A percentile compares a stretch with the other conserved stretches of the same genome.
Evolutionary conservation across 495 filamentous ascomycete genomes (phyloP).

Genomic region (Podospora pseudoanserina): DNA sequence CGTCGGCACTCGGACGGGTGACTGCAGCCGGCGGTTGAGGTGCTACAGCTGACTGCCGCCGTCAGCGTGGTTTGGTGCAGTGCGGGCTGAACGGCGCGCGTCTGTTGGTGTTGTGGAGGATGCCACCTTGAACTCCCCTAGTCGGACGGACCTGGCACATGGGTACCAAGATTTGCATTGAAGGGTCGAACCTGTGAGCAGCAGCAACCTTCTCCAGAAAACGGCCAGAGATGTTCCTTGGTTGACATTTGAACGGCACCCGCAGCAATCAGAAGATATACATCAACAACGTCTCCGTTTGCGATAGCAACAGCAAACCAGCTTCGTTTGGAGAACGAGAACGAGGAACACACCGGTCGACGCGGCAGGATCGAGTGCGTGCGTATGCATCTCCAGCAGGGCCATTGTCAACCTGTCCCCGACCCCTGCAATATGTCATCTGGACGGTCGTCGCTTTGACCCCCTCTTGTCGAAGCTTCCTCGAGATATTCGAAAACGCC

Average conservation of each 20-base stretch:
- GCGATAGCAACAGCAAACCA: not conserved
- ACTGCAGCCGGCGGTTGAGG: not conserved
- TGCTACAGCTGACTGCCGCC: not conserved
- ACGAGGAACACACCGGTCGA: not conserved
- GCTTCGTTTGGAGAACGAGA: not conserved
- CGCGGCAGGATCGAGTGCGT: too few relatives aligned
- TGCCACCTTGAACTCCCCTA: not conserved
- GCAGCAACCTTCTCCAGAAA: constrained; percentile 9
- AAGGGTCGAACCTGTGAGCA: constrained; percentile 9
- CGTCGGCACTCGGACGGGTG: not conserved
- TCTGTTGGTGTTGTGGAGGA: not conserved
- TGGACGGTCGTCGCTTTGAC: constrained; percentile 7
- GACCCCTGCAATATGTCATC: not conserved
- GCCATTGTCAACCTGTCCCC: not conserved
- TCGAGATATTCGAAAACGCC: constrained; percentile 33
- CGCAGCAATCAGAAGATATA: constrained; percentile 5
- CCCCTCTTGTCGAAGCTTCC: constrained; percentile 31
- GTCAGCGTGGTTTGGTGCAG: not conserved
- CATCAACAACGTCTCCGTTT: not conserved
- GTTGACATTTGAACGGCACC: constrained; percentile 5
- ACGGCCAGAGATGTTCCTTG: constrained; percentile 4
- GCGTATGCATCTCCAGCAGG: not conserved
- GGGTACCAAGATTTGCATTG: constrained; percentile 10
- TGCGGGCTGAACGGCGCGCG: not conserved
- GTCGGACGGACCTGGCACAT: constrained; percentile 4